A percentile compares a stretch with the other conserved stretches of the same genome.
Evolutionary conservation across 1,284 basidiomycete genomes (phyloP).

Genomic region (Melampsora americana): DNA sequence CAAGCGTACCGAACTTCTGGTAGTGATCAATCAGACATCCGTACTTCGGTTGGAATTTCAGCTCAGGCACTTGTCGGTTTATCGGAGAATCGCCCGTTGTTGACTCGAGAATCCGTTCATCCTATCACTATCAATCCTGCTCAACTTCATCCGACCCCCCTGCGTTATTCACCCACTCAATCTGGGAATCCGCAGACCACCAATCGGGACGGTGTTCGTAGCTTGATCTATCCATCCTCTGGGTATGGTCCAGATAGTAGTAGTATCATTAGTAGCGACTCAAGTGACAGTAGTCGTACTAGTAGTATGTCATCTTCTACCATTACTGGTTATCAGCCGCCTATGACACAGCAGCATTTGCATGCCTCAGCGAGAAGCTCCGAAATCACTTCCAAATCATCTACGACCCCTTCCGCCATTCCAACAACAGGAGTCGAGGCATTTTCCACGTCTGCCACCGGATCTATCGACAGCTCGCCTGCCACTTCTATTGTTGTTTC

Average conservation of each 20-base stretch:
- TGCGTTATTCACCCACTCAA: background rate
- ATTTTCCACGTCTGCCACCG: background rate
- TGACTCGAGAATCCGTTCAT: background rate
- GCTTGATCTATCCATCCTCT: background rate
- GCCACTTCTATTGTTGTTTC: background rate
- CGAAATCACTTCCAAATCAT: background rate
- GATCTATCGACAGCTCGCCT: background rate
- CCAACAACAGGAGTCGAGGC: background rate
- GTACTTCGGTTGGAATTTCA: background rate
- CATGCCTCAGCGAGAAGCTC: background rate
- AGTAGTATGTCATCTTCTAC: constrained; percentile 4
- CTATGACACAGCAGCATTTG: background rate
- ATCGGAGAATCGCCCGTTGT: background rate
- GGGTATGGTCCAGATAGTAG: constrained; percentile 6
- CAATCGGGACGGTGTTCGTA: background rate
- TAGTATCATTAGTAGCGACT: constrained; percentile 19
- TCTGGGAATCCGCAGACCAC: background rate
- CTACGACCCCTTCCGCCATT: background rate
- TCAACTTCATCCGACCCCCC: background rate
- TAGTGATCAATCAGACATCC: background rate
- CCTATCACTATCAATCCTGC: background rate
- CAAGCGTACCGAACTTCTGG: background rate
- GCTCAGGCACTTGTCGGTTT: background rate
- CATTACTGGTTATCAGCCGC: background rate
- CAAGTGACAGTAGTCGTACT: background rate